Evolutionary conservation across 2,329 filamentous ascomycete species (phyloP), one percentile per base, ranked within the genome.

Genomic region (Stemphylium beticola): DNA sequence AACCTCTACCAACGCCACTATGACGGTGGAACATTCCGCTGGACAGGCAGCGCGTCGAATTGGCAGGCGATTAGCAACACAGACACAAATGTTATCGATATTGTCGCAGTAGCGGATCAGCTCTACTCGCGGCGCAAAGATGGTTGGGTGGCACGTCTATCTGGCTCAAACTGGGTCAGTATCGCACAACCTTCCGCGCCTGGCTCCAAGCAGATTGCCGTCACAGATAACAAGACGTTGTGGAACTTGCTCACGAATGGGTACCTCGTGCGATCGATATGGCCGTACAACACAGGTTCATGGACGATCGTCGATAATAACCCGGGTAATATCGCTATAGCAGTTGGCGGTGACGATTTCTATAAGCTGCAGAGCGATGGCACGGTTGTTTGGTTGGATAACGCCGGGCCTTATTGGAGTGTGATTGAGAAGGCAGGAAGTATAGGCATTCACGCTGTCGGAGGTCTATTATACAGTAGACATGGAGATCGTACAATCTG

Each of bases 71-170:
- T 71, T 8, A 63, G 62, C 24, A 47, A 51, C 2, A 42, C 64
- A 6, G 63, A 61, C 20, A 55, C 63, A 14, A 69, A 66, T 38
- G 57, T 68, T 2, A 44, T 71, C 14, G 69, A 72, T 17, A 69
- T 71, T 9, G 59, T 68, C 45, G 66, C 67, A 2, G 64, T 62
- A 4, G 42, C 59, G 7, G 64, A 67, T 24, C 64, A 69, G 32
- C 48, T 72, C 34, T 72, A 72, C 55, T 58, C 58, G 24, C 65
- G 67, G 14, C 59, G 67, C 17, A 69, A 66, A 57, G 67, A 72
- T 40, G 69, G 69, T 32, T 68, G 64, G 61, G 57, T 69, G 14
- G 63, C 61, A 3, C 64, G 67, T 15, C 68, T 62, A 56, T 59
- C 61, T 0, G 65, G 69, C 5, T 60, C 52, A 1, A 50, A 47